Conservation (phyloP, 2,329 filamentous ascomycete species). For the Diaporthe citri region DNA sequence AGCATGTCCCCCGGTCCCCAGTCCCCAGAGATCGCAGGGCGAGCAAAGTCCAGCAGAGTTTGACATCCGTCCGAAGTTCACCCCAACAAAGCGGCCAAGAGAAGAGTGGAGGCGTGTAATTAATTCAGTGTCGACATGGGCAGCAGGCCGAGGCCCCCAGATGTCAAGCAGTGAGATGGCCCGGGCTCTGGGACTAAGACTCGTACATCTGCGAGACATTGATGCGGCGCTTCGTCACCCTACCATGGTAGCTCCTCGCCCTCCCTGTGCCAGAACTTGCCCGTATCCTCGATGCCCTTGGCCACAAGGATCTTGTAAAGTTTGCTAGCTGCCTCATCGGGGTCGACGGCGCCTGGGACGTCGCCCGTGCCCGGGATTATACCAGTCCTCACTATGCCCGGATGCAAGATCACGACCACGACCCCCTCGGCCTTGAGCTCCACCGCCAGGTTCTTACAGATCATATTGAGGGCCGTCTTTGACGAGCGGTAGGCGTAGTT, state of each 20-base stretch:
- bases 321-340: conserved; percentile 58
- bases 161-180: neutral
- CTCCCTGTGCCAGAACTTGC: conserved; percentile 36
- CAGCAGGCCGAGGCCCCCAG: neutral
- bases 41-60: neutral
- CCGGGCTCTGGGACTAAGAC: neutral
- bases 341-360: conserved; percentile 54
- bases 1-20: neutral
- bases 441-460: conserved; percentile 57
- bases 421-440: conserved; percentile 55
- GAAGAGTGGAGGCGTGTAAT: neutral
- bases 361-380: conserved; percentile 45
- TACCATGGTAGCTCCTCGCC: conserved; percentile 36
- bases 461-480: conserved; percentile 58
- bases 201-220: neutral
- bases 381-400: conserved; percentile 55
- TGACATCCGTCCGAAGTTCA: neutral
- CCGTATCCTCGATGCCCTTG: conserved; percentile 33
- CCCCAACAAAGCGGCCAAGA: neutral
- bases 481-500: conserved; percentile 57
- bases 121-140: no score
- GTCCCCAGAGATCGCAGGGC: neutral
- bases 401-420: conserved; percentile 57
- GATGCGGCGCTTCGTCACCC: conserved; percentile 7
- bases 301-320: conserved; percentile 45